Evolutionary conservation across 2,329 filamentous ascomycete genomes (phyloP).

Genomic region (Hawksworthiomyces lignivorus): DNA sequence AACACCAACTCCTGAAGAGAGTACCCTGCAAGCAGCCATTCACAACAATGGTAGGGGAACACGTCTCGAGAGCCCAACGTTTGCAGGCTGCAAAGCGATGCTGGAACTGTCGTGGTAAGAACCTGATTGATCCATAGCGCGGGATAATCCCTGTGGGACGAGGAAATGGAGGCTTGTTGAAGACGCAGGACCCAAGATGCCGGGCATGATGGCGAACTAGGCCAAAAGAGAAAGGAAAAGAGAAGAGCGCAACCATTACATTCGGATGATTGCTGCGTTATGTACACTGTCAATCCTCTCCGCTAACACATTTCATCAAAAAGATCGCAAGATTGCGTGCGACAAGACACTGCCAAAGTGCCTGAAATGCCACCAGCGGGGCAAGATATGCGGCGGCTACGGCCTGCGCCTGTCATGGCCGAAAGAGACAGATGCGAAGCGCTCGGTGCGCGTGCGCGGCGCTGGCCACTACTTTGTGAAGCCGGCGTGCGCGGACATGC

Average conservation of each 20-base stretch:
- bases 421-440: slow-evolving; percentile 1
- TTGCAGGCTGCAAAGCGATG: slow-evolving; percentile 6
- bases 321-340: slow-evolving; percentile 13
- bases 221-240: too few species aligned
- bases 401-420: slow-evolving; percentile 15
- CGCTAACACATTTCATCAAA: too few species aligned
- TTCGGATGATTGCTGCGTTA: too few species aligned
- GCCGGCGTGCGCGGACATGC: too few species aligned
- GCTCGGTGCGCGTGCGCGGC: background rate
- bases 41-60: slow-evolving; percentile 3
- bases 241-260: too few species aligned
- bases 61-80: background rate
- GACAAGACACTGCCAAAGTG: slow-evolving; percentile 12
- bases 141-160: too few species aligned
- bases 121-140: too few species aligned
- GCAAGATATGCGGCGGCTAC: slow-evolving; percentile 10
- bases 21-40: slow-evolving; percentile 12
- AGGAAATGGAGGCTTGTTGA: too few species aligned
- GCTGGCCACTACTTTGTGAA: slow-evolving; percentile 2
- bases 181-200: too few species aligned
- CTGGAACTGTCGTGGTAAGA: slow-evolving; percentile 10
- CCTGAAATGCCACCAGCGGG: slow-evolving; percentile 6
- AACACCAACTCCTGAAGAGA: slow-evolving; percentile 14
- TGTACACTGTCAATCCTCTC: too few species aligned
- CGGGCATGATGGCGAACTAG: too few species aligned